Conservation (phyloP, 2,329 filamentous ascomycete species). For the Sporothrix protearum region DNA sequence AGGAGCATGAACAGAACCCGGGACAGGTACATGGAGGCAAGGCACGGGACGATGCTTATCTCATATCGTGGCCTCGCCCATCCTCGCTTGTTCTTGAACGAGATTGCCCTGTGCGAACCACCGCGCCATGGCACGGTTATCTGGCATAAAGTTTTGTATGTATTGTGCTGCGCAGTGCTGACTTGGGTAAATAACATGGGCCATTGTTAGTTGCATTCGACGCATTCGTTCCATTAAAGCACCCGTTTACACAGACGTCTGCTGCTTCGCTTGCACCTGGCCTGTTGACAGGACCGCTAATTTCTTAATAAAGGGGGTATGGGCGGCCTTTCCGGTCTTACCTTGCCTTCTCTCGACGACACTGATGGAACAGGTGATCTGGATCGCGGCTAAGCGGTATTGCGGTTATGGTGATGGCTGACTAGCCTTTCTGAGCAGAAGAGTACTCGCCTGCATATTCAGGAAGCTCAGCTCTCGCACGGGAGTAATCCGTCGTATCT, state of each 20-base stretch:
- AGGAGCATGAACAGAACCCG: background rate
- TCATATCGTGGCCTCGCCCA: background rate
- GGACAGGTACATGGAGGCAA: background rate
- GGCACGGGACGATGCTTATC: background rate
- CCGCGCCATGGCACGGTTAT: background rate
- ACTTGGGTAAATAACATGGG: background rate
- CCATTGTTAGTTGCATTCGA: background rate
- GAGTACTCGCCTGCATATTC: too few species aligned
- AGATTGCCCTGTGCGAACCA: background rate
- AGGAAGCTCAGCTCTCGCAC: too few species aligned
- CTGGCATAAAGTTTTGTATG: too few species aligned
- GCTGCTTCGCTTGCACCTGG: background rate
- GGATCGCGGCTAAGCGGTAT: slow-evolving; percentile 22
- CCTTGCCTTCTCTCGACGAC: background rate
- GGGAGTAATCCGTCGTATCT: background rate
- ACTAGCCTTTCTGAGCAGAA: too few species aligned
- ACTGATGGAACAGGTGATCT: slow-evolving; percentile 17
- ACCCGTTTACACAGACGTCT: background rate
- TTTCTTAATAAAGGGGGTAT: background rate
- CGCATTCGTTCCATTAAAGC: background rate
- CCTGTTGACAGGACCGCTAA: background rate
- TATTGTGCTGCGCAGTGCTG: background rate
- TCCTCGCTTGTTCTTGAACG: background rate
- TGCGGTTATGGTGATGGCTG: background rate
- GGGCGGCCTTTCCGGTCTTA: background rate